These are phyloP conservation scores for Keqinozyma sinolaborantium DNA, from an alignment of 1,139 yeast genomes.

Conservation along the genomic window DNA sequence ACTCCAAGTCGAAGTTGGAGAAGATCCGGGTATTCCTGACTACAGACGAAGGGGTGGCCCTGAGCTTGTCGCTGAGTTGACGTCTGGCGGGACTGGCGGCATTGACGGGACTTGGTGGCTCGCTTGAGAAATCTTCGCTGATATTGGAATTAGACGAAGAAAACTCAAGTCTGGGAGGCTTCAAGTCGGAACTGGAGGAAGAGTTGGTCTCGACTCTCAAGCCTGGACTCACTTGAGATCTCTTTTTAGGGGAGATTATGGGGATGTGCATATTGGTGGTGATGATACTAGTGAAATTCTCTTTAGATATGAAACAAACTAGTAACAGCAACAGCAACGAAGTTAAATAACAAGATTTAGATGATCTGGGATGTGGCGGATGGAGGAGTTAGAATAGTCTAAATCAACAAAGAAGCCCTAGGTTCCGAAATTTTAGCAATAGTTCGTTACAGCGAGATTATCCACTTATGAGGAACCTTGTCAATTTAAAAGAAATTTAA, in stretches of 20 bases:
- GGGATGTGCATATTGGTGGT: neutral
- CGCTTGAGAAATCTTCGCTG: neutral
- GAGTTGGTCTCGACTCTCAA: neutral
- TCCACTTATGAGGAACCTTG: too few relatives aligned
- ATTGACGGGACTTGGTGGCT: neutral
- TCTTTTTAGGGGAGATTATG: neutral
- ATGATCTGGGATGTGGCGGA: too few relatives aligned
- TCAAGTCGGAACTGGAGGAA: neutral
- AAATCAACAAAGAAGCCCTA: too few relatives aligned
- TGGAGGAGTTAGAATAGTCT: too few relatives aligned
- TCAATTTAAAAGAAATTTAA: too few relatives aligned
- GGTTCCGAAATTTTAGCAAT: too few relatives aligned
- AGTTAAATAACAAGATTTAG: too few relatives aligned
- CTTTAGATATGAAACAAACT: too few relatives aligned
- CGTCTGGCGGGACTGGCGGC: conserved; percentile 4
- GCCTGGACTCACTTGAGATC: too few relatives aligned
- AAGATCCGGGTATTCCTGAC: conserved; percentile 36
- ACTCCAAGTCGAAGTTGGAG: conserved; percentile 15
- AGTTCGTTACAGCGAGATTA: too few relatives aligned
- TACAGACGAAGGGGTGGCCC: conserved; percentile 35
- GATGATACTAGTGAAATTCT: too few relatives aligned
- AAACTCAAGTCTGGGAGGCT: neutral
- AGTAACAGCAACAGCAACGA: too few relatives aligned
- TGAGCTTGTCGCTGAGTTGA: conserved; percentile 21
- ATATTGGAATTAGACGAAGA: neutral